Evolutionary conservation across 2,329 filamentous ascomycete genomes (phyloP).

Genomic region (Venturiaceae sp.): DNA sequence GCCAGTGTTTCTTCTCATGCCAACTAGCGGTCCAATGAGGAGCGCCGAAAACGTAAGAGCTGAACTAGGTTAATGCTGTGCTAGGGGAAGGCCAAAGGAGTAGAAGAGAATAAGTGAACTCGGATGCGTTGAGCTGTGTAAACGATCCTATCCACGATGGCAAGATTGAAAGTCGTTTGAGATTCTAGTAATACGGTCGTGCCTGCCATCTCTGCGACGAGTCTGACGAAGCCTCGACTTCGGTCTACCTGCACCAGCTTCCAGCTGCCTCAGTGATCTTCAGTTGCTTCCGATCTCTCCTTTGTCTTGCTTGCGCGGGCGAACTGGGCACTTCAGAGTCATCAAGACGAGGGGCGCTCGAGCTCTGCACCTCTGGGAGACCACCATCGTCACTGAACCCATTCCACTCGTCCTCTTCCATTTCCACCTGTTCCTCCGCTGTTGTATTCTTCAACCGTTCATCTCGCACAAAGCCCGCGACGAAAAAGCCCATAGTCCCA

Average conservation of each 20-base stretch:
- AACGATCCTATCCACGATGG: too few relatives aligned
- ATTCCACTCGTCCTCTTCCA: constrained; percentile 4
- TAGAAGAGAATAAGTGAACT: too few relatives aligned
- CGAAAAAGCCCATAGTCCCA: constrained; percentile 92
- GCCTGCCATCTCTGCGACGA: too few relatives aligned
- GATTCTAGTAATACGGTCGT: too few relatives aligned
- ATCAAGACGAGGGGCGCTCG: neutral
- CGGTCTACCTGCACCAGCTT: neutral
- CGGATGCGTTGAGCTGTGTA: too few relatives aligned
- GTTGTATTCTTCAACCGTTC: neutral
- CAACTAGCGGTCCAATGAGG: neutral
- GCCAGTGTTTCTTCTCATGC: neutral
- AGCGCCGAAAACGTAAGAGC: too few relatives aligned
- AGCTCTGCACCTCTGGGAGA: neutral
- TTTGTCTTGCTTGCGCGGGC: neutral
- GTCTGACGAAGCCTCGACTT: neutral
- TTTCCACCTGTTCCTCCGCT: neutral
- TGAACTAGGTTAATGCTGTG: too few relatives aligned
- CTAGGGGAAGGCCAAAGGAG: too few relatives aligned
- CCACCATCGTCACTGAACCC: constrained; percentile 7
- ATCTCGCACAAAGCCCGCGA: constrained; percentile 57
- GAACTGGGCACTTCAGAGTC: neutral
- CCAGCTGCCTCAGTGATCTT: neutral
- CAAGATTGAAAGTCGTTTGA: too few relatives aligned
- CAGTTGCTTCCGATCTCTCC: neutral